Evolutionary conservation across 805 yeast genomes (phyloP), one percentile per base, ranked within the genome.

Genomic region (Yarrowia sp.): DNA sequence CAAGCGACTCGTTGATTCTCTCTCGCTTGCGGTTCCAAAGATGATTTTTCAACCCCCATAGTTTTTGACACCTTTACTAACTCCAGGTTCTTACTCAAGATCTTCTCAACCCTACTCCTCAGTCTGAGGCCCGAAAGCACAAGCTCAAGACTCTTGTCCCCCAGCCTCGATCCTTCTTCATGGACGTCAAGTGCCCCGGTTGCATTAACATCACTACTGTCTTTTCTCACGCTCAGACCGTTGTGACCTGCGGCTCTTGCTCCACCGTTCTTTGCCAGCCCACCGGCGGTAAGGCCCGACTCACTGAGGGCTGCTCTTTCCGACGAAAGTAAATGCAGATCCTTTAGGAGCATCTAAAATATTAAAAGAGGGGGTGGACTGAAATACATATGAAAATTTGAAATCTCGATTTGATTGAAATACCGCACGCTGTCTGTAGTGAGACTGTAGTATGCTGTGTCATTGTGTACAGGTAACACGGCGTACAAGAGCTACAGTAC

Each of bases 161-260:
- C 81, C 80, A 89, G 70, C 99, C 99, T 82, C 90, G 98, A 88
- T 92, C 98, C 68, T 95, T 84, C 88, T 95, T 95, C 89, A 92
- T 95, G 97, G 99, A 95, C 80, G 99, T 95, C 76, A 95, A 93
- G 83, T 95, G 99, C 83, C 98, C 96, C 82, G 98, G 99, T 77
- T 95, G 99, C 85, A 86, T 93, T 81, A 89, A 88, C 88, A 95
- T 95, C 85, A 92, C 99, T 82, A 93, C 98, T 74, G 98, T 95
- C 73, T 95, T 95, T 89, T 93, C 98, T 71, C 99, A 95, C 83
- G 98, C 99, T 74, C 99, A 95, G 86, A 95, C 99, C 76, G 98
- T 98, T 77, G 99, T 95, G 77, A 89, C 97, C 78, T 95, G 99
- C 87, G 98, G 96, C 79, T 87, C 96, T 66, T 95, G 99, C 85